Evolutionary conservation across 2,329 filamentous ascomycete species (phyloP).

Genomic region (Pezicula radicicola): DNA sequence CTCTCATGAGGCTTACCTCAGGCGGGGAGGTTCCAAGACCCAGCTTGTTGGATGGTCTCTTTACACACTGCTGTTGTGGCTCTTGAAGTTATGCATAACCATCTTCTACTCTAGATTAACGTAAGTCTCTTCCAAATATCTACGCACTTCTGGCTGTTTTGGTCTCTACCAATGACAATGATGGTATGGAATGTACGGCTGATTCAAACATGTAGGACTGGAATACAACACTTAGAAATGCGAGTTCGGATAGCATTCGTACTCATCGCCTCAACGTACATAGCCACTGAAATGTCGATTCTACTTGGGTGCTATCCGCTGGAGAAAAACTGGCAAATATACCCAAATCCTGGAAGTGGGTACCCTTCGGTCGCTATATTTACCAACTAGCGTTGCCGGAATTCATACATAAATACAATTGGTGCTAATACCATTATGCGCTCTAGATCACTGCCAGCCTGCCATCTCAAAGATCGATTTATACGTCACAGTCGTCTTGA

Average conservation of each 20-base stretch:
- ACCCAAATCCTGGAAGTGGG: conserved; percentile 52
- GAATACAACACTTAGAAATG: conserved; percentile 35
- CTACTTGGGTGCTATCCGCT: conserved; percentile 52
- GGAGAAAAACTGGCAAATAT: conserved; percentile 54
- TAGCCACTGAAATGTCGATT: conserved; percentile 46
- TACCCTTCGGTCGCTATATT: conserved; percentile 3
- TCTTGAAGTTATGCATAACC: conserved; percentile 52
- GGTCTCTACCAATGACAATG: neutral
- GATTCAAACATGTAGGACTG: neutral
- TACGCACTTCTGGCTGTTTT: neutral
- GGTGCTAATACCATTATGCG: conserved; percentile 2
- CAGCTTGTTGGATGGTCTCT: conserved; percentile 51
- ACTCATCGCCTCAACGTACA: conserved; percentile 44
- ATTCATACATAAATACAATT: neutral
- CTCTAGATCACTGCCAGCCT: conserved; percentile 43
- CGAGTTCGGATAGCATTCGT: conserved; percentile 48
- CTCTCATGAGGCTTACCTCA: conserved; percentile 42
- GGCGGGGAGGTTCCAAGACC: conserved; percentile 51
- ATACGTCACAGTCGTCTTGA: conserved; percentile 48
- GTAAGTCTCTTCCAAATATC: conserved; percentile 21
- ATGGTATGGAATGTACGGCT: neutral
- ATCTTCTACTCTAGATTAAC: conserved; percentile 54
- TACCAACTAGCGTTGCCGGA: conserved; percentile 7
- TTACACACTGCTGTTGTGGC: conserved; percentile 50
- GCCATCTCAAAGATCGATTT: conserved; percentile 49